phyloP scores from a whole-genome alignment of 805 yeast genomes.

The Schizosaccharomyces lindneri region DNA sequence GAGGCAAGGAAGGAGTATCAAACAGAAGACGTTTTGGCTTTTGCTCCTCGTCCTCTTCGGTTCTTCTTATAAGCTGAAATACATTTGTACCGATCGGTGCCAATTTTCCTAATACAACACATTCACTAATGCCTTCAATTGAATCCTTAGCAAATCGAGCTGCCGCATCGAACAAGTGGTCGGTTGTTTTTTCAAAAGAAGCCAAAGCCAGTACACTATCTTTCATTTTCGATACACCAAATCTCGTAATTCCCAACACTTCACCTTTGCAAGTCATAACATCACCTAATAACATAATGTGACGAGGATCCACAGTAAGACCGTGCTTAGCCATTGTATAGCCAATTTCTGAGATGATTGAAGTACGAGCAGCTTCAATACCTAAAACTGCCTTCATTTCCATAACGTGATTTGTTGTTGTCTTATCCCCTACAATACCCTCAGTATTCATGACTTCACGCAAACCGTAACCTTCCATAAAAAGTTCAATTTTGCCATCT shows the following conservation, averaged over 20 bases:
- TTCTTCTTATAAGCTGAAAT: slow-evolving; percentile 32
- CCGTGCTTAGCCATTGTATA: slow-evolving; percentile 98
- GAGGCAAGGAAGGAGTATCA: slow-evolving; percentile 5
- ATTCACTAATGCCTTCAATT: slow-evolving; percentile 93
- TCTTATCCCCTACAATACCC: slow-evolving; percentile 74
- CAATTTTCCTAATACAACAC: slow-evolving; percentile 91
- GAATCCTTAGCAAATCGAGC: slow-evolving; percentile 90
- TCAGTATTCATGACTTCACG: slow-evolving; percentile 93
- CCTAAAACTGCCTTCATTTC: slow-evolving; percentile 81
- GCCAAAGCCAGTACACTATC: slow-evolving; percentile 93
- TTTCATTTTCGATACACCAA: slow-evolving; percentile 94
- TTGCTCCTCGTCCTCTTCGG: slow-evolving; percentile 3
- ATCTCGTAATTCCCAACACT: slow-evolving; percentile 90
- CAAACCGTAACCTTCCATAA: slow-evolving; percentile 94
- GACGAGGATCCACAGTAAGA: slow-evolving; percentile 99
- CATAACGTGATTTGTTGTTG: slow-evolving; percentile 73
- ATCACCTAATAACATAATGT: slow-evolving; percentile 87
- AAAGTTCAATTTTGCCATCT: slow-evolving; percentile 56
- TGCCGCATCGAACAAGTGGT: slow-evolving; percentile 92
- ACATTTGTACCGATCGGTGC: slow-evolving; percentile 97
- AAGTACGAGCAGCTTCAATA: slow-evolving; percentile 88
- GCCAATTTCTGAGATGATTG: slow-evolving; percentile 82
- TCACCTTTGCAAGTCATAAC: slow-evolving; percentile 98
- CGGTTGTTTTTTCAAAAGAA: slow-evolving; percentile 93
- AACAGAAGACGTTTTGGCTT: slow-evolving; percentile 8